Evolutionary conservation across 108 stramenopile genomes (phyloP).

Genomic region (Nannochloropsis granulata): DNA sequence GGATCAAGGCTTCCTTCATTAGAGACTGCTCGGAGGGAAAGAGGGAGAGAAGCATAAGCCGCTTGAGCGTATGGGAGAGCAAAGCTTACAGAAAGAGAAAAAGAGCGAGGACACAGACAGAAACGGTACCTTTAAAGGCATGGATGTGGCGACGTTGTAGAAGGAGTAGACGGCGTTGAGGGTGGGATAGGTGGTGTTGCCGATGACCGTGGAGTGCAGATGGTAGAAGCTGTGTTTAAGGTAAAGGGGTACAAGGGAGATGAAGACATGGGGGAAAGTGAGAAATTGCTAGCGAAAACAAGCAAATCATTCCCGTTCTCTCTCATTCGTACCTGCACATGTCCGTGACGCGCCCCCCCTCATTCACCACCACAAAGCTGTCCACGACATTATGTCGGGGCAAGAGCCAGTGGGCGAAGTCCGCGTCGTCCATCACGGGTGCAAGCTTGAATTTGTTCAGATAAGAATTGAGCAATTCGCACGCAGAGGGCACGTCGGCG

Average conservation of each 20-base stretch:
- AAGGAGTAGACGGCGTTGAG: slow-evolving; percentile 87
- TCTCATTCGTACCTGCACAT: not conserved
- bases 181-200: slow-evolving; percentile 53
- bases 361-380: slow-evolving; percentile 58
- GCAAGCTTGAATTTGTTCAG: slow-evolving; percentile 57
- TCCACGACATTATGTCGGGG: slow-evolving; percentile 77
- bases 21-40: slow-evolving; percentile 17
- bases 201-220: slow-evolving; percentile 71
- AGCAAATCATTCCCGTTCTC: not conserved
- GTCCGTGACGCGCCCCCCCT: slow-evolving; percentile 30
- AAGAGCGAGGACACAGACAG: not conserved
- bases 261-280: not conserved
- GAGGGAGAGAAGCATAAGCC: not conserved
- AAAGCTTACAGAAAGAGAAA: not conserved
- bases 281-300: not conserved
- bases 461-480: slow-evolving; percentile 54
- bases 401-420: slow-evolving; percentile 85
- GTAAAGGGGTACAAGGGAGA: not conserved
- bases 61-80: not conserved
- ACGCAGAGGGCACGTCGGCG: slow-evolving; percentile 61
- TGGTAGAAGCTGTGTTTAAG: slow-evolving; percentile 74
- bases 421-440: slow-evolving; percentile 62
- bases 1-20: slow-evolving; percentile 81
- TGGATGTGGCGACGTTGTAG: slow-evolving; percentile 89
- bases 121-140: slow-evolving; percentile 32